phyloP scores from a whole-genome alignment of 352 stramenopile genomes.

The Globisporangium uncinulatum region DNA sequence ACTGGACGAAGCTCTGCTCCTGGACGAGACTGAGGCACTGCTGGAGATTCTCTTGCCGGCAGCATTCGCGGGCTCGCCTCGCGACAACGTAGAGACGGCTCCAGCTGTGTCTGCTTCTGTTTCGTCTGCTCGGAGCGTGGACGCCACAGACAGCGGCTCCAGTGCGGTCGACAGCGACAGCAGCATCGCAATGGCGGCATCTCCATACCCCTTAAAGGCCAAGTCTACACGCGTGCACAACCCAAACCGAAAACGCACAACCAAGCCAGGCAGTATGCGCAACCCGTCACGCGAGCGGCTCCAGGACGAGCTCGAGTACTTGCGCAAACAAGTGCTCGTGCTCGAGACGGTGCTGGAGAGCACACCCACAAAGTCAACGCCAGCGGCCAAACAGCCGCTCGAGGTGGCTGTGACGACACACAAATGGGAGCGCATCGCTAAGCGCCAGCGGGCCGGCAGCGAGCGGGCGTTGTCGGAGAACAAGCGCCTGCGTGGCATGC shows the following conservation, averaged over 20 bases:
- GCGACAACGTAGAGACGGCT: not conserved
- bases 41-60: not conserved
- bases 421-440: slow-evolving; percentile 10
- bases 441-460: slow-evolving; percentile 3
- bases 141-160: not conserved
- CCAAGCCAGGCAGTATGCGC: slow-evolving; percentile 10
- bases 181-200: not conserved
- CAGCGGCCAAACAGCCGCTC: too few species aligned
- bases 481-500: slow-evolving; percentile 8
- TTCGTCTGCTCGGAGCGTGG: not conserved
- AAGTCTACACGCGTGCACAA: not conserved
- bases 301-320: slow-evolving; percentile 15
- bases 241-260: not conserved
- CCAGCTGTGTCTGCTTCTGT: too few species aligned
- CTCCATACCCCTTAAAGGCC: not conserved
- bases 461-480: slow-evolving; percentile 3
- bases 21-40: slow-evolving; percentile 3
- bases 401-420: not conserved
- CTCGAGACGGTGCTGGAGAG: slow-evolving; percentile 17
- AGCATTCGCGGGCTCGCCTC: not conserved
- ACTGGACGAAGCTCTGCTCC: not conserved
- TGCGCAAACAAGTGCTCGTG: slow-evolving; percentile 17
- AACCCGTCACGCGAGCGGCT: slow-evolving; percentile 18
- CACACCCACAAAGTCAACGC: not conserved
- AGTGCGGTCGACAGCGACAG: not conserved